Base-by-base conservation (phyloP, 2,329 filamentous ascomycete species). In the Sporothrix inflata region DNA sequence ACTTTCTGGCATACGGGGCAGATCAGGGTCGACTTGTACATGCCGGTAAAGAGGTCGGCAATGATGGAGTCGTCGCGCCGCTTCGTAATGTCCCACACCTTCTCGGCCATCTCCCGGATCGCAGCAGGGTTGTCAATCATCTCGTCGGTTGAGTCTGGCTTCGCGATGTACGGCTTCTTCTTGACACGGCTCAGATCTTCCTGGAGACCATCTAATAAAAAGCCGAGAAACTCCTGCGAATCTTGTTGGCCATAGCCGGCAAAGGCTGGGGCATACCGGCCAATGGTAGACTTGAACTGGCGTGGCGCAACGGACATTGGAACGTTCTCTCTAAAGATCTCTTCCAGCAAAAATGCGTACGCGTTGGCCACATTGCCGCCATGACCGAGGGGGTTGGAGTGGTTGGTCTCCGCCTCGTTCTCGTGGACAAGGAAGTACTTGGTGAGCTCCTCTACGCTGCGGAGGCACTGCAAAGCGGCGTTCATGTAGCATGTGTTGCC, bases 401-500 rank as follows among this genome's bases (percentile, higher is more conserved):
- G 85, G 80, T 99, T 99, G 76, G 98, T 87, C 78, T 99, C 95
- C 69, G 86, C 84, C 77, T 91, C 89, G 82, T 93, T 94, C 74
- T 91, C 87, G 73, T 90, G 87, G 68, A 88, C 86, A 67, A 98
- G 82, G 81, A 99, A 98, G 81, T 97, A 99, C 78, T 94, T 91
- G 5, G 94, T 95, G 75, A 99, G 84, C 81, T 99, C 96, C 79
- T 97, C 93, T 0, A 98, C 94, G 77, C 93, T 97, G 68, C 95
- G 90, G 69, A 99, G 89, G 80, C 96, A 99, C 80, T 99, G 96
- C 71, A 98, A 85, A 11, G 96, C 96, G 27, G 95, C 97, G 81
- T 98, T 98, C 94, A 98, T 98, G 83, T 99, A 99, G 82, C 96
- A 99, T 0, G 96, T 98, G 78, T 99, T 99, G 66, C 96, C 96